A percentile compares a stretch with the other conserved stretches of the same genome.
Conservation (phyloP, 305 asterid species). For the Fraxinus dipetala region DNA sequence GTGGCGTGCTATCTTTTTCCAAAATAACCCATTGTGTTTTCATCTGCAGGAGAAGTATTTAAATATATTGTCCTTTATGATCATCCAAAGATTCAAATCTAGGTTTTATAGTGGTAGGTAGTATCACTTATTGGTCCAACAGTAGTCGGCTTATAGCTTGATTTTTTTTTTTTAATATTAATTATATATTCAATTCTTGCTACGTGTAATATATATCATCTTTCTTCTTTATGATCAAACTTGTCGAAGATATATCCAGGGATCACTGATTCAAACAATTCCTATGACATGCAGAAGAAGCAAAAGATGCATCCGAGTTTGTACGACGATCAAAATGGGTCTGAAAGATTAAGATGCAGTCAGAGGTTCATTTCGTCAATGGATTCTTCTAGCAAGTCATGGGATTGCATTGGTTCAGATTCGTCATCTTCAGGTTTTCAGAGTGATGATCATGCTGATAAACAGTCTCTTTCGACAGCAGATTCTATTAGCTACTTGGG, state of each 20-base stretch:
- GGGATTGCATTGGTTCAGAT: slow-evolving; percentile 12
- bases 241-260: not conserved
- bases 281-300: slow-evolving; percentile 48
- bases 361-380: slow-evolving; percentile 36
- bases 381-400: slow-evolving; percentile 32
- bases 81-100: not conserved
- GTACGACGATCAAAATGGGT: slow-evolving; percentile 44
- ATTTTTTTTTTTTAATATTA: not conserved
- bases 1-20: not conserved
- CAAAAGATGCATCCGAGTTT: slow-evolving; percentile 76
- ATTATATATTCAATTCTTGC: not conserved
- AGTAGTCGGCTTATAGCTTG: not conserved
- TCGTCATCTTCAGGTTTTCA: slow-evolving; percentile 35
- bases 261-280: not conserved
- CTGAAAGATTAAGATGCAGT: slow-evolving; percentile 46
- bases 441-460: slow-evolving; percentile 24
- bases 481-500: slow-evolving; percentile 28
- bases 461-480: slow-evolving; percentile 26
- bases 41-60: not conserved
- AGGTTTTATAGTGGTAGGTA: not conserved
- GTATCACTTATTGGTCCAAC: not conserved
- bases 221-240: not conserved
- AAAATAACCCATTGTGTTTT: not conserved
- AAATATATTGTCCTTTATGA: not conserved
- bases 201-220: not conserved